These are phyloP conservation scores for Castanea mollissima DNA, from an alignment of 306 rosid species.

Conservation along the genomic window DNA sequence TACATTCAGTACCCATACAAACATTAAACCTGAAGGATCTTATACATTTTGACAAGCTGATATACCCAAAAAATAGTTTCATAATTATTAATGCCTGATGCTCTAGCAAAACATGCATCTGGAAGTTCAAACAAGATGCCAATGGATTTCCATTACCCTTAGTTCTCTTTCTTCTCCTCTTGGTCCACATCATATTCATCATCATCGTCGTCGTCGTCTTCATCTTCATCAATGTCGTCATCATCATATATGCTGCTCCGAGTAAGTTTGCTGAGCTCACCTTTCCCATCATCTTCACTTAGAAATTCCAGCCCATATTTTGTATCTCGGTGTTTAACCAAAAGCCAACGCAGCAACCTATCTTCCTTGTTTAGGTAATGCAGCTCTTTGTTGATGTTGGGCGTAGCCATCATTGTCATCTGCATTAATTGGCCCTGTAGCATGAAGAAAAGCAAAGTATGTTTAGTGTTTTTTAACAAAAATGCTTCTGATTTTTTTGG, in stretches of 20 bases:
- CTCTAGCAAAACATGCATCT: not conserved
- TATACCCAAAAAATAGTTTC: no score
- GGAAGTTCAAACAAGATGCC: slow-evolving; percentile 6
- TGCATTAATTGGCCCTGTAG: slow-evolving; percentile 85
- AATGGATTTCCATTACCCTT: not conserved
- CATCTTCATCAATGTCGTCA: slow-evolving; percentile 30
- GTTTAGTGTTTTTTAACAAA: not conserved
- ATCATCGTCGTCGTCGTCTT: slow-evolving; percentile 22
- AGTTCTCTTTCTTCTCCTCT: slow-evolving; percentile 18
- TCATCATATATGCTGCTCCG: slow-evolving; percentile 24
- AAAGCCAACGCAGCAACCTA: slow-evolving; percentile 75
- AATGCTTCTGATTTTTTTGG: not conserved
- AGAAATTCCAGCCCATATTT: slow-evolving; percentile 46
- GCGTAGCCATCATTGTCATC: slow-evolving; percentile 94
- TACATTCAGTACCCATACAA: no score
- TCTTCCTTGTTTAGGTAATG: slow-evolving; percentile 96
- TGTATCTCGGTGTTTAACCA: slow-evolving; percentile 62
- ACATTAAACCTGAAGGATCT: not conserved
- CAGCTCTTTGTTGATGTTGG: slow-evolving; percentile 85
- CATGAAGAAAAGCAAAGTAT: not conserved
- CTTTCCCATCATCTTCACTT: slow-evolving; percentile 37
- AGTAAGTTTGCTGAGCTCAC: slow-evolving; percentile 24
- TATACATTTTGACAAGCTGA: not conserved
- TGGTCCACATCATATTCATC: slow-evolving; percentile 24
- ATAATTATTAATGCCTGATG: not conserved